A percentile compares a stretch with the other conserved stretches of the same genome.
Conservation (phyloP, 768 basidiomycete species). For the Suillus tomentosus region DNA sequence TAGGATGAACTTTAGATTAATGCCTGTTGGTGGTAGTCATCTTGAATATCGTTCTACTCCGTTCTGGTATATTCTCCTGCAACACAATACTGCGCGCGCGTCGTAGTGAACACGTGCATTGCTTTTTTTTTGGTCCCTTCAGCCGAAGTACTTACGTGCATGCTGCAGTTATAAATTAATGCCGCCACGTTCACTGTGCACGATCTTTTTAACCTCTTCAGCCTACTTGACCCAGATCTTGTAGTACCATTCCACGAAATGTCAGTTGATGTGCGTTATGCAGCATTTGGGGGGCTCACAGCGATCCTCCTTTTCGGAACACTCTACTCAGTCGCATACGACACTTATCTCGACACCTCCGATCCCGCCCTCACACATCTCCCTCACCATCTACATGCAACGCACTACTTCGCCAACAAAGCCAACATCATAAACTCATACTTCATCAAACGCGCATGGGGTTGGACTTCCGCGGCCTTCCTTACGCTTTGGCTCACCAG, state of each 20-base stretch:
- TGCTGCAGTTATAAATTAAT: neutral
- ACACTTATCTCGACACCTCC: slow-evolving; percentile 85
- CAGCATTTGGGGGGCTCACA: slow-evolving; percentile 44
- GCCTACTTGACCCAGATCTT: neutral
- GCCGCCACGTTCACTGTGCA: neutral
- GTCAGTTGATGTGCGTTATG: slow-evolving; percentile 23
- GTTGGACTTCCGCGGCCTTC: slow-evolving; percentile 79
- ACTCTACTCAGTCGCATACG: slow-evolving; percentile 58
- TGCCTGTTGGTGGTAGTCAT: too few relatives aligned
- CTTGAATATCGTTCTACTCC: too few relatives aligned
- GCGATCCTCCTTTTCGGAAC: slow-evolving; percentile 61
- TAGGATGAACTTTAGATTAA: too few relatives aligned
- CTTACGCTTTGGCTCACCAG: slow-evolving; percentile 59
- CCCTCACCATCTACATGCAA: slow-evolving; percentile 62
- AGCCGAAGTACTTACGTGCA: neutral
- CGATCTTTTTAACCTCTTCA: neutral
- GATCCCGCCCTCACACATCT: slow-evolving; percentile 68
- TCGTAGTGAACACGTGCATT: too few relatives aligned
- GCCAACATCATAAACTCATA: slow-evolving; percentile 77
- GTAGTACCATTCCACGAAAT: neutral
- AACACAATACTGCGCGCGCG: too few relatives aligned
- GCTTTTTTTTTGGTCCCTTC: neutral
- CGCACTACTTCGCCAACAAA: slow-evolving; percentile 81
- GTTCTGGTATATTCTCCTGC: too few relatives aligned
- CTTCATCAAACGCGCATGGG: slow-evolving; percentile 93